Base-by-base conservation (phyloP, 352 stramenopile species). In the Globisporangium megalacanthum region DNA sequence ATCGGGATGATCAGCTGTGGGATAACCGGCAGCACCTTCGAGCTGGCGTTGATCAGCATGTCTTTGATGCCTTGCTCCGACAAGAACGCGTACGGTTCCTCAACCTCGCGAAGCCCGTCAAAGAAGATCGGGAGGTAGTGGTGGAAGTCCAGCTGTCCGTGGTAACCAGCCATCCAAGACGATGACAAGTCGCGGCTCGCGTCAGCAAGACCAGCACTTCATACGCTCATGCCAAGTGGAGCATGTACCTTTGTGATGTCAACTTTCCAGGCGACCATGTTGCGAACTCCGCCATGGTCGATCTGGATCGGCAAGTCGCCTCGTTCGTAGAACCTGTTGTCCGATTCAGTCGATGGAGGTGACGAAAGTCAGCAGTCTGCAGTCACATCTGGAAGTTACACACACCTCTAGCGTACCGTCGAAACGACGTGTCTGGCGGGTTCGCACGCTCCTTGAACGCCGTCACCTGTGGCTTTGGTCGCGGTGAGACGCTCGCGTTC, bases 41-140 rank as follows among this genome's bases (percentile, higher is more conserved):
- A 85, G 49, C 85, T 95, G 13, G 92, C 95, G 20, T 96, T 91
- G 65, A 96, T 95, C 57, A 99, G 86, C 94, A 99, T 98, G 62
- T 99, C 95, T 50, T 99, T 98, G 52, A 98, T 96, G 35, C 95
- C 96, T 68, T 94, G 92, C 58, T 98, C 96, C 4, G 96, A 86
- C 6, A 99, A 69, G 63, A 99, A 99, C 17, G 92, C 86, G 64
- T 99, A 99, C 17, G 96, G 96, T 69, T 97, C 83, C 68, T 99
- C 95, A 11, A 97, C 68, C 66, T 99, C 96, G 25, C 96, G 90
- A 10, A 99, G 73, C 14, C 96, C 96, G 56, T 99, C 96, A 56
- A 99, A 98, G 74, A 99, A 99, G 56, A 99, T 98, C 7, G 96
- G 96, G 11, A 99, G 73, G 63, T 99, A 99, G 73, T 99, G 95